Conservation (phyloP, 2,329 filamentous ascomycete genomes). For the Aureobasidium sp. region DNA sequence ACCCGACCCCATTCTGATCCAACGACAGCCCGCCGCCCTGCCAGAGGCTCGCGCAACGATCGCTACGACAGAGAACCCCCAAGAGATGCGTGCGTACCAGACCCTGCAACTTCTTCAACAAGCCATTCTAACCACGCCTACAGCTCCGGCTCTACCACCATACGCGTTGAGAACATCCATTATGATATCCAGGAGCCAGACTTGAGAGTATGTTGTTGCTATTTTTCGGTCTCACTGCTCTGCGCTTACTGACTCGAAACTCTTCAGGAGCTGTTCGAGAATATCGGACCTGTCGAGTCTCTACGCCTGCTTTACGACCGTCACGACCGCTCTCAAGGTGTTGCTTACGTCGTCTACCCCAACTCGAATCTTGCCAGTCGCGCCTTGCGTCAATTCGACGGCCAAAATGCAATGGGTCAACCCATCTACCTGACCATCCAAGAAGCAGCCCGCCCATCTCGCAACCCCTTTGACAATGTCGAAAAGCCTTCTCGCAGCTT, state of each 20-base stretch:
- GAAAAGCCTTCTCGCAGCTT: constrained; percentile 52
- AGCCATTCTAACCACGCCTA: background rate
- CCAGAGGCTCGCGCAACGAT: constrained; percentile 17
- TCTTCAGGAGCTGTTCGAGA: constrained; percentile 66
- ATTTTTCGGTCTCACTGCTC: background rate
- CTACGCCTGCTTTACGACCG: constrained; percentile 76
- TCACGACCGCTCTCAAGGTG: constrained; percentile 78
- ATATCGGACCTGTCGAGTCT: constrained; percentile 65
- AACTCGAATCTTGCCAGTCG: constrained; percentile 61
- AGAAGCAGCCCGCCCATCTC: constrained; percentile 32
- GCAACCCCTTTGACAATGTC: constrained; percentile 44
- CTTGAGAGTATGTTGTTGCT: constrained; percentile 16
- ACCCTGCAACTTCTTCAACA: background rate
- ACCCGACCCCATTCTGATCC: constrained; percentile 7
- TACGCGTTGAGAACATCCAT: constrained; percentile 84
- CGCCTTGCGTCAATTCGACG: constrained; percentile 75
- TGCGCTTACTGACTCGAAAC: background rate
- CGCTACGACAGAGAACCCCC: constrained; percentile 25
- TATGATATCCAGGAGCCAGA: constrained; percentile 86
- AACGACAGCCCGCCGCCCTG: constrained; percentile 19
- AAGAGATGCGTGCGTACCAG: constrained; percentile 22
- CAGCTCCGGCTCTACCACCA: constrained; percentile 47
- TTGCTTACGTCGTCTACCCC: constrained; percentile 77
- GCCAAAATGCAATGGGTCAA: constrained; percentile 77
- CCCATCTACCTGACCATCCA: constrained; percentile 69